Base-by-base conservation (phyloP, 2,329 filamentous ascomycete species). In the Aspergillus glaucus region DNA sequence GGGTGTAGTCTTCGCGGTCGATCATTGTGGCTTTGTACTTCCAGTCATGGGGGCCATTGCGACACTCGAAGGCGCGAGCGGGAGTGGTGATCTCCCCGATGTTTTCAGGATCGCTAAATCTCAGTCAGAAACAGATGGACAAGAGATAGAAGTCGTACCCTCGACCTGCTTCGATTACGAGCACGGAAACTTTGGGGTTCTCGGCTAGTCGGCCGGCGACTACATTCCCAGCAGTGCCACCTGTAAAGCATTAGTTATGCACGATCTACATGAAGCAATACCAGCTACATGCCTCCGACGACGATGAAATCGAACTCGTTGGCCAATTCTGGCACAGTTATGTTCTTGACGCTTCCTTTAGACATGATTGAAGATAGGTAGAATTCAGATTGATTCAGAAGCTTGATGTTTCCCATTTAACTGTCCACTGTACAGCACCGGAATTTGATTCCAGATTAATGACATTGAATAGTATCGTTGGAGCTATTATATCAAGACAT, bases 1-100 rank as follows among this genome's bases (percentile, higher is more conserved):
- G 76, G 37, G 74, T 74, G 57, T 81, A 82, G 53, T 82, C 45
- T 14, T 24, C 19, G 7, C 45, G 45, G 12, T 79, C 70, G 55
- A 82, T 74, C 63, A 82, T 74, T 30, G 76, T 80, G 3, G 76
- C 78, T 66, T 82, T 81, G 63, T 80, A 82, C 0, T 67, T 68
- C 78, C 77, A 82, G 62, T 82, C 79, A 54, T 80, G 73, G 56
- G 79, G 64, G 60, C 75, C 77, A 24, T 71, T 73, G 17, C 79
- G 73, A 0, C 80, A 71, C 9, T 74, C 70, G 54, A 82, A 75
- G 40, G 79, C 79, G 7, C 64, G 62, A 1, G 76, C 73, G 1
- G 79, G 79, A 1, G 79, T 82, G 3, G 69, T 76, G 60, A 82
- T 81, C 24, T 73, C 69, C 12, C 72, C 66, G 19, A 77, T 58